phyloP scores from a whole-genome alignment of 805 yeast genomes.

The Pachysolen tannophilus region DNA sequence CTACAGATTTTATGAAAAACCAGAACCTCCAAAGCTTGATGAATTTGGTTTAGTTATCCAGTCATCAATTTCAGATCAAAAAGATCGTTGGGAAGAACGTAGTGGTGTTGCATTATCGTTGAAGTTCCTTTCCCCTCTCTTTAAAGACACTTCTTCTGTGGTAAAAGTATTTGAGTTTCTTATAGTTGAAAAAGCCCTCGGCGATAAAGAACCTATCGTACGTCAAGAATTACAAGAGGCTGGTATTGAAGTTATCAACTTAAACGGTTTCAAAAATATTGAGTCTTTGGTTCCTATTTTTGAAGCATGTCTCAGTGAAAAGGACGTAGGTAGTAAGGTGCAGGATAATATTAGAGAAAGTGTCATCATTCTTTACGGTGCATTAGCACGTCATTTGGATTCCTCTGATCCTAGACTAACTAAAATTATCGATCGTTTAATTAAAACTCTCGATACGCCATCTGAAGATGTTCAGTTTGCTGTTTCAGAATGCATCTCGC shows the following conservation, averaged over 20 bases:
- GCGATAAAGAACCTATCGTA: slow-evolving; percentile 66
- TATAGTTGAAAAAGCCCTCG: slow-evolving; percentile 55
- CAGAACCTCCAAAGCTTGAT: slow-evolving; percentile 73
- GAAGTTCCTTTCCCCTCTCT: slow-evolving; percentile 42
- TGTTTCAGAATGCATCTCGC: slow-evolving; percentile 78
- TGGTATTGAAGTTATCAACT: slow-evolving; percentile 66
- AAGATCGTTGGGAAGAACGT: slow-evolving; percentile 80
- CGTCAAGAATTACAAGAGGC: slow-evolving; percentile 83
- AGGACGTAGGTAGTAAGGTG: slow-evolving; percentile 34
- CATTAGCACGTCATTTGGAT: slow-evolving; percentile 78
- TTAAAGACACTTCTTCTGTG: slow-evolving; percentile 34
- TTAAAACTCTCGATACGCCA: slow-evolving; percentile 75
- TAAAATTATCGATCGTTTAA: slow-evolving; percentile 57
- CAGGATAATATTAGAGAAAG: slow-evolving; percentile 68
- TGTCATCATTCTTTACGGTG: slow-evolving; percentile 82
- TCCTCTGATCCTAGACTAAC: slow-evolving; percentile 58
- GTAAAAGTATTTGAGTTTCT: slow-evolving; percentile 54
- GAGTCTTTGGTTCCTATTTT: slow-evolving; percentile 76
- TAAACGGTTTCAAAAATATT: slow-evolving; percentile 58
- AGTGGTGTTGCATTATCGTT: slow-evolving; percentile 72
- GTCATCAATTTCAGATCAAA: slow-evolving; percentile 41
- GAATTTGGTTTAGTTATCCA: slow-evolving; percentile 73
- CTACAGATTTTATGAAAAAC: slow-evolving; percentile 55
- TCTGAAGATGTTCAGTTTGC: slow-evolving; percentile 88
- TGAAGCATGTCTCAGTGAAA: slow-evolving; percentile 53